Evolutionary conservation across 73 alveolate species (phyloP), one percentile per base, ranked within the genome.

Genomic region (Diophrys sp.): DNA sequence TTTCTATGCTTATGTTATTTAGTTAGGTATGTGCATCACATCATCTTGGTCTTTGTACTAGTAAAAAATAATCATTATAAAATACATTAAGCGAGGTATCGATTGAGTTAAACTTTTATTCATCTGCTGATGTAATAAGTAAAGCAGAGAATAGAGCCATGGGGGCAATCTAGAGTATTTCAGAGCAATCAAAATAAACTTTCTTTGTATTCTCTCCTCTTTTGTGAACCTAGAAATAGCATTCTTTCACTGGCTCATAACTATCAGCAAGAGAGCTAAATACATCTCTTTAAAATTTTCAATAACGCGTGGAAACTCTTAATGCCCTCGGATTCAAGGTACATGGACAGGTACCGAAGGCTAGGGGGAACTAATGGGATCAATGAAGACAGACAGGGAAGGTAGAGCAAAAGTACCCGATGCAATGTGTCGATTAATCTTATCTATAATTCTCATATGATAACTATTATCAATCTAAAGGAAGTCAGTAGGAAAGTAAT

Each of bases 261-360:
- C 14, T 62, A 31, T 73, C 87, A 78, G 76, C 70, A 31, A 54
- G 26, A 88, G 80, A 32, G 82, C 86, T 25, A 91, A 88, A 77
- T 82, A 91, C 34, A 79, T 71, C 85, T 94, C 97, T 87, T 94
- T 94, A 56, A 90, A 70, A 57, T 94, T 83, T 75, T 90, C 92
- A 57, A 90, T n/a, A n/a, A n/a, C n/a, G n/a, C n/a, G n/a, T n/a
- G n/a, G n/a, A n/a, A n/a, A n/a, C n/a, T n/a, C n/a, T n/a, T n/a
- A n/a, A n/a, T n/a, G n/a, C n/a, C n/a, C n/a, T n/a, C n/a, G n/a
- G n/a, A n/a, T n/a, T n/a, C n/a, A n/a, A n/a, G n/a, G n/a, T n/a
- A n/a, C n/a, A n/a, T n/a, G n/a, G n/a, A n/a, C n/a, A n/a, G n/a
- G n/a, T n/a, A n/a, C n/a, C n/a, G n/a, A n/a, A n/a, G n/a, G 73